Evolutionary conservation across 352 stramenopile genomes (phyloP), one percentile per base, ranked within the genome.

Genomic region (Phytophthora nicotianae): DNA sequence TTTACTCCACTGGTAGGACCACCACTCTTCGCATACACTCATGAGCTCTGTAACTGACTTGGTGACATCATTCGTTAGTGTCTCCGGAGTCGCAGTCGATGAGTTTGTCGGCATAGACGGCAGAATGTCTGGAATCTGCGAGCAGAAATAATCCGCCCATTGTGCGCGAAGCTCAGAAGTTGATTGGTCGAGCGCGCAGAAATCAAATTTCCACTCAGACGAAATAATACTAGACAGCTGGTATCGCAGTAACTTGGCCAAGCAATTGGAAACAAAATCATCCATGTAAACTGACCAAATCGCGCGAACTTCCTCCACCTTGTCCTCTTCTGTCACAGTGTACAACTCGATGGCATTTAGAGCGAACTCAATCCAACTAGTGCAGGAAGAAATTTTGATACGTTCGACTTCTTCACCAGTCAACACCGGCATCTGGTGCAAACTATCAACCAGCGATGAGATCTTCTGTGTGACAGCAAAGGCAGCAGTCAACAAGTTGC

Each of bases 201-300:
- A 79, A 4, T 62, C 43, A 49, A 89, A 74, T 19, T 86, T 78
- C 77, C 73, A 89, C 32, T 89, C 80, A 11, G 37, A 42, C 24
- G 56, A 61, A 33, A 77, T 69, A n/a, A 74, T 32, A 32, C 51
- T 56, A 5, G 49, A 62, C 11, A 86, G 45, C 8, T 83, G 46
- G n/a, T 58, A 50, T n/a, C 24, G 60, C 9, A 88, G 37, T 16
- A 82, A 48, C 27, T 56, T 43, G 20, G 60, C 29, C 20, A 82
- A 58, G 11, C 46, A 65, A 16, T 49, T 57, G 5, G 60, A 63
- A 42, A 64, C n/a, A 27, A 77, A 72, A 48, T n/a, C 41, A 16
- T 65, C 32, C 51, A 77, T 40, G 32, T 58, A 56, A 49, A 33
- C 20, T 16, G 46, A 53, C 69, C 65, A 74, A 43, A 68, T 24